phyloP scores from a whole-genome alignment of 2,329 filamentous ascomycete species.

The Fusarium temperatum region DNA sequence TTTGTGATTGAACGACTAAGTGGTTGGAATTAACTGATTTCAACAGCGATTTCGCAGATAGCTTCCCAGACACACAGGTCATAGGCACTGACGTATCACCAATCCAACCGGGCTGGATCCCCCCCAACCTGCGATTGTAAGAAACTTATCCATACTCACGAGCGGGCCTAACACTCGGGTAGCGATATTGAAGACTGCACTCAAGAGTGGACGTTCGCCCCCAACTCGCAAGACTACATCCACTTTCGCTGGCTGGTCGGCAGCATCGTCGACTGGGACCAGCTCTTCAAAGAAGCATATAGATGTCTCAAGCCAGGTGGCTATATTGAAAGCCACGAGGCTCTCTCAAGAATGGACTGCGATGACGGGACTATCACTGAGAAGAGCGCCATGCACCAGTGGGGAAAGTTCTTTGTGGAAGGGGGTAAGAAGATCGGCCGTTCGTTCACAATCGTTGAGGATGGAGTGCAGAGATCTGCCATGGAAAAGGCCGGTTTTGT shows the following conservation, averaged over 20 bases:
- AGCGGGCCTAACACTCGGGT: fast-evolving
- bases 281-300: slow-evolving; percentile 22
- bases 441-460: slow-evolving; percentile 21
- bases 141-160: fast-evolving
- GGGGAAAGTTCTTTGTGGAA: slow-evolving; percentile 32
- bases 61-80: slow-evolving; percentile 3
- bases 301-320: slow-evolving; percentile 19
- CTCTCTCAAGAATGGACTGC: slow-evolving; percentile 18
- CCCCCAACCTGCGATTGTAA: slow-evolving; percentile 23
- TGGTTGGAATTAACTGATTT: too few species aligned
- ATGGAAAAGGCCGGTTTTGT: slow-evolving; percentile 25
- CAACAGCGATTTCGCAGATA: slow-evolving; percentile 22
- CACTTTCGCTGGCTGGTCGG: slow-evolving; percentile 31
- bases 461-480: slow-evolving; percentile 10
- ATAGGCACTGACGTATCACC: slow-evolving; percentile 30
- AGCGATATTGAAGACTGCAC: slow-evolving; percentile 35
- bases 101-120: slow-evolving; percentile 27
- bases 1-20: fast-evolving
- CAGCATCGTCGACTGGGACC: slow-evolving; percentile 16
- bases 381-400: slow-evolving; percentile 29
- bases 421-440: slow-evolving; percentile 22
- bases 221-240: slow-evolving; percentile 23
- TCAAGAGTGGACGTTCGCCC: slow-evolving; percentile 28
- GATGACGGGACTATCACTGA: slow-evolving; percentile 16
- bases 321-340: slow-evolving; percentile 25